Evolutionary conservation across 2,329 filamentous ascomycete species (phyloP).

Genomic region (Xylariaceae sp.): DNA sequence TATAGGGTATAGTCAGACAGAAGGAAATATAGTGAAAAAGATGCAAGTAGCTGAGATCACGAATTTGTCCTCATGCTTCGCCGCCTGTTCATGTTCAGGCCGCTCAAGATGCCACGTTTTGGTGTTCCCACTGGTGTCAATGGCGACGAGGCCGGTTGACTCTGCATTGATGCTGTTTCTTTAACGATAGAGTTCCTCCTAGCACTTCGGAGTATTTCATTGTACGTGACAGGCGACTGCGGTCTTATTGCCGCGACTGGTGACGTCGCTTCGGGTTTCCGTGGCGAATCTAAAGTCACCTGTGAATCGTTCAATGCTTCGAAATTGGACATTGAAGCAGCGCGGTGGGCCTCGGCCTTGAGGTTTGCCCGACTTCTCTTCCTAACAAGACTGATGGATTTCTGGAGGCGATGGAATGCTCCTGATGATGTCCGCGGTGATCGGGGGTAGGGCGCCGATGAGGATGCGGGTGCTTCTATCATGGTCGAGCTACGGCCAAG

Average conservation of each 20-base stretch:
- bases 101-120: constrained; percentile 33
- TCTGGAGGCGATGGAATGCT: constrained; percentile 45
- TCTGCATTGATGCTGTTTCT: constrained; percentile 21
- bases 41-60: constrained; percentile 9
- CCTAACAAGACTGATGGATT: constrained; percentile 51
- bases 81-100: constrained; percentile 35
- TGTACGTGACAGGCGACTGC: constrained; percentile 41
- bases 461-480: constrained; percentile 23
- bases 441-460: constrained; percentile 28
- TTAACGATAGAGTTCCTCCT: constrained; percentile 37
- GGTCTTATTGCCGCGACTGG: constrained; percentile 21
- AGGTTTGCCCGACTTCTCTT: constrained; percentile 53
- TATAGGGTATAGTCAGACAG: constrained; percentile 9
- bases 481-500: constrained; percentile 24
- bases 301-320: constrained; percentile 18
- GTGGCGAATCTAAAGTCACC: constrained; percentile 30
- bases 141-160: constrained; percentile 13
- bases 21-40: constrained; percentile 5
- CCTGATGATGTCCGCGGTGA: constrained; percentile 43
- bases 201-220: constrained; percentile 43
- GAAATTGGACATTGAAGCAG: constrained; percentile 17
- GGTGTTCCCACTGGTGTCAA: constrained; percentile 6
- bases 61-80: constrained; percentile 36
- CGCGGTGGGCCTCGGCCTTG: constrained; percentile 28
- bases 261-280: constrained; percentile 24